Percentiles rank a stretch among this genome's conserved stretches.
Conservation (phyloP, 1,139 yeast species). For the Scheffersomyces lignicola region DNA sequence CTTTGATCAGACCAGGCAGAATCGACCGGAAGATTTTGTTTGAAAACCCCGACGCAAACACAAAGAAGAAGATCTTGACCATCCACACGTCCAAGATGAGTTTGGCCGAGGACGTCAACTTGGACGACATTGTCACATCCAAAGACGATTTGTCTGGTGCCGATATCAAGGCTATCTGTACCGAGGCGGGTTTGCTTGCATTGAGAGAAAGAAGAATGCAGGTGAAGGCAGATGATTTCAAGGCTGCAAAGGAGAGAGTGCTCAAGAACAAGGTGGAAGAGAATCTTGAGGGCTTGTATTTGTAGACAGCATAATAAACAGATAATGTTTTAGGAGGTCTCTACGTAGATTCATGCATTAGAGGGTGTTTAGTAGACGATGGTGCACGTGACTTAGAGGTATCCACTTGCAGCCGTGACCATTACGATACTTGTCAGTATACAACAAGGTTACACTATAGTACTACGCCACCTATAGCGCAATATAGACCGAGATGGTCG, state of each 20-base stretch:
- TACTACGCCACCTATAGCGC: too few species aligned
- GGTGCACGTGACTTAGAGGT: too few species aligned
- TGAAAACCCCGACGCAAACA: constrained; percentile 91
- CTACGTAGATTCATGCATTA: too few species aligned
- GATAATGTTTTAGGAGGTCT: too few species aligned
- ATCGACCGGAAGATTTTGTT: constrained; percentile 95
- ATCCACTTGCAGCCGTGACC: too few species aligned
- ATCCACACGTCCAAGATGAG: constrained; percentile 97
- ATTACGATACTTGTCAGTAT: too few species aligned
- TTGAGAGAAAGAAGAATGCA: constrained; percentile 98
- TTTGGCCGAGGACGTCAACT: constrained; percentile 79
- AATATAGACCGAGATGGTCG: too few species aligned
- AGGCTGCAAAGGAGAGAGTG: constrained; percentile 93
- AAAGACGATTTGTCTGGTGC: constrained; percentile 98
- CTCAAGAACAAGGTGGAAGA: constrained; percentile 97
- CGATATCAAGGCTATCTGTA: constrained; percentile 96
- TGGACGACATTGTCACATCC: constrained; percentile 85
- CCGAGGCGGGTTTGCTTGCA: constrained; percentile 96
- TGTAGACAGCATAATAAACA: too few species aligned
- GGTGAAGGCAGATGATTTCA: constrained; percentile 93
- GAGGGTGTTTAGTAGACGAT: too few species aligned
- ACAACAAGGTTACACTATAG: too few species aligned
- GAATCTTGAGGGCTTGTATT: constrained; percentile 90
- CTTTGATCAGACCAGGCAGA: constrained; percentile 97
- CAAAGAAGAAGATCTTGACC: constrained; percentile 88